Percentiles rank a stretch among this genome's conserved stretches.
These are phyloP conservation scores for Pythium aphanidermatum DNA, from an alignment of 352 stramenopile species.

Conservation along the genomic window DNA sequence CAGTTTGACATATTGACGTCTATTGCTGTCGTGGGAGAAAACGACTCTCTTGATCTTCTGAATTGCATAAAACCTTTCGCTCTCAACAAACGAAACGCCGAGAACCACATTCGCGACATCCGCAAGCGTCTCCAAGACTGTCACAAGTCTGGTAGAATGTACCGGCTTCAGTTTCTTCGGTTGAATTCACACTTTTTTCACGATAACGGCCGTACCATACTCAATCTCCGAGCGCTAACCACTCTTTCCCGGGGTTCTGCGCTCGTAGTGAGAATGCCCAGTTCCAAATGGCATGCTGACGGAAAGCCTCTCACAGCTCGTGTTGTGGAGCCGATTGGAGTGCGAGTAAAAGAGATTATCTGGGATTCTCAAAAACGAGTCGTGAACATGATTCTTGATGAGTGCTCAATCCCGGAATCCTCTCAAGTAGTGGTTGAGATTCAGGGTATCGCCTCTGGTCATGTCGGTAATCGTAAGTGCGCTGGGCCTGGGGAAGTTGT, in stretches of 20 bases:
- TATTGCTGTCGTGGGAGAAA: slow-evolving; percentile 27
- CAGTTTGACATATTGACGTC: slow-evolving; percentile 37
- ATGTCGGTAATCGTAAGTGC: slow-evolving; percentile 14
- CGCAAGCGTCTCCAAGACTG: slow-evolving; percentile 22
- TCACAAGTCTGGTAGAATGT: slow-evolving; percentile 27
- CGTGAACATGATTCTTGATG: slow-evolving; percentile 31
- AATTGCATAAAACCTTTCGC: slow-evolving; percentile 49
- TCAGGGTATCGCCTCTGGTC: slow-evolving; percentile 19
- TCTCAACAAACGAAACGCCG: slow-evolving; percentile 20
- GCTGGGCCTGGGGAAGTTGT: slow-evolving; percentile 42
- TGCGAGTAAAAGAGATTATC: slow-evolving; percentile 30
- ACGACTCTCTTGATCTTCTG: slow-evolving; percentile 28
- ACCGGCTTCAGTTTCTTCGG: slow-evolving; percentile 49
- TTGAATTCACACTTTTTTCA: slow-evolving; percentile 53
- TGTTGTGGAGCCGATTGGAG: slow-evolving; percentile 19
- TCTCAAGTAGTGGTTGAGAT: slow-evolving; percentile 29
- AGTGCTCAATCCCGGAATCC: slow-evolving; percentile 23
- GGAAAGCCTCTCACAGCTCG: slow-evolving; percentile 20
- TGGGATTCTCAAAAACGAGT: slow-evolving; percentile 42
- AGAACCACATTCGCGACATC: slow-evolving; percentile 27
- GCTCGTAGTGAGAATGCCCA: slow-evolving; percentile 42
- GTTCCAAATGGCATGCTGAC: slow-evolving; percentile 29
- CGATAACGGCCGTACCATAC: slow-evolving; percentile 30
- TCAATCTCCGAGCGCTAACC: slow-evolving; percentile 30
- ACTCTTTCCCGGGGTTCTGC: slow-evolving; percentile 20